Percentiles rank a stretch among this genome's conserved stretches.
phyloP scores from a whole-genome alignment of 192 early-diverging fungal genomes.

The Linnemannia schmuckeri region DNA sequence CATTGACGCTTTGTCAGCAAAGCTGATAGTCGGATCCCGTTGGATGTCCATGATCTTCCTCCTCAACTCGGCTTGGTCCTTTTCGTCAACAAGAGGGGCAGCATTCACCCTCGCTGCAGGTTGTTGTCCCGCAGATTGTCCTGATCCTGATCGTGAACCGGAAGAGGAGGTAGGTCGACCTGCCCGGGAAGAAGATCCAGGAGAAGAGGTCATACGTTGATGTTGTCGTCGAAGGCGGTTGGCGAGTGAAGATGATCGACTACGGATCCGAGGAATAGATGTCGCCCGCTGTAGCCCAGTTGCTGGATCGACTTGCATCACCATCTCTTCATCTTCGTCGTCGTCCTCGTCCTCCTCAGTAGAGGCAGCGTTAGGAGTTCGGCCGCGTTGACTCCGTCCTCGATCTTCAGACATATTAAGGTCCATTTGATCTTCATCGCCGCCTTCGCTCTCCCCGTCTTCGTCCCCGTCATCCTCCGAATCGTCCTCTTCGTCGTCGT shows the following conservation, averaged over 20 bases:
- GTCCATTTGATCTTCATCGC: constrained; percentile 1
- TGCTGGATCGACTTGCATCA: constrained; percentile 27
- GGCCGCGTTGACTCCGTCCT: neutral
- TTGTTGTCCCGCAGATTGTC: neutral
- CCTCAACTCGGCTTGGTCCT: constrained; percentile 61
- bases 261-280: neutral
- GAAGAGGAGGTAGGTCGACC: neutral
- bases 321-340: constrained; percentile 13
- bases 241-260: constrained; percentile 12
- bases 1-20: constrained; percentile 74
- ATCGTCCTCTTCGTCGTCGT: neutral
- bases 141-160: neutral
- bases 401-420: neutral
- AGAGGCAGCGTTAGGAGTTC: neutral
- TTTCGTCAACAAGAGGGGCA: constrained; percentile 33
- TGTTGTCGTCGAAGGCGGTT: constrained; percentile 32
- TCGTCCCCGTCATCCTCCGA: constrained; percentile 15
- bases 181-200: neutral
- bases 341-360: constrained; percentile 8
- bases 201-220: constrained; percentile 24
- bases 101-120: neutral
- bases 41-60: constrained; percentile 79
- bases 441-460: neutral
- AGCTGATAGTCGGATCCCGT: constrained; percentile 57
- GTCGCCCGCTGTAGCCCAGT: constrained; percentile 27